Evolutionary conservation across 2,329 filamentous ascomycete genomes (phyloP).

Genomic region (Leptoxyphium fumago): DNA sequence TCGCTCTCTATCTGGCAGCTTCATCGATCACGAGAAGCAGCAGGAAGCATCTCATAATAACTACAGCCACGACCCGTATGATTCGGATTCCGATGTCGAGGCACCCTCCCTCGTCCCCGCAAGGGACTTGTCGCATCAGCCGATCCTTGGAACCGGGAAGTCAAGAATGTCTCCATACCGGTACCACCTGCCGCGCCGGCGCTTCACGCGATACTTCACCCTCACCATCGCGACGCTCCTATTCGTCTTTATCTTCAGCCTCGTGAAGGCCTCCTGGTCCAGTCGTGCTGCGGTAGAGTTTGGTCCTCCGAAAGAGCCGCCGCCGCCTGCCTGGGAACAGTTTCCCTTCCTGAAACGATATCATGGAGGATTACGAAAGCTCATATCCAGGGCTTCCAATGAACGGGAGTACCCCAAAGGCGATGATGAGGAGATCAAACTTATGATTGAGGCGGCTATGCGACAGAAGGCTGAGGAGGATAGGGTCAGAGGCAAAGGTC

Average conservation of each 20-base stretch:
- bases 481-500: conserved; percentile 9
- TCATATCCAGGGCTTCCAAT: conserved; percentile 53
- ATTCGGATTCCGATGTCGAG: conserved; percentile 7
- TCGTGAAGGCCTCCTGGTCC: conserved; percentile 38
- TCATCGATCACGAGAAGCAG: conserved; percentile 24
- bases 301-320: conserved; percentile 34
- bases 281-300: conserved; percentile 40
- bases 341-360: conserved; percentile 80
- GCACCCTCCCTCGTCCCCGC: conserved; percentile 19
- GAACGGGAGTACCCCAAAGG: conserved; percentile 65
- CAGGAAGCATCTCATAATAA: conserved; percentile 20
- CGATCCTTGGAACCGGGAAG: conserved; percentile 15
- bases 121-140: conserved; percentile 11
- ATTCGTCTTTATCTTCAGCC: conserved; percentile 59
- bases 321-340: conserved; percentile 65
- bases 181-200: conserved; percentile 28
- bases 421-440: conserved; percentile 41
- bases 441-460: conserved; percentile 19
- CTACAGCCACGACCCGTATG: background rate
- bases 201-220: conserved; percentile 67
- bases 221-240: conserved; percentile 54
- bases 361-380: conserved; percentile 67
- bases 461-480: conserved; percentile 23
- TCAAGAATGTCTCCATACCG: conserved; percentile 15
- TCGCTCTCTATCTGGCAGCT: conserved; percentile 17